Percentiles rank a stretch among this genome's conserved stretches.
These are phyloP conservation scores for Nepenthes mirabilis DNA, from an alignment of 148 eudicot genomes.

Conservation along the genomic window DNA sequence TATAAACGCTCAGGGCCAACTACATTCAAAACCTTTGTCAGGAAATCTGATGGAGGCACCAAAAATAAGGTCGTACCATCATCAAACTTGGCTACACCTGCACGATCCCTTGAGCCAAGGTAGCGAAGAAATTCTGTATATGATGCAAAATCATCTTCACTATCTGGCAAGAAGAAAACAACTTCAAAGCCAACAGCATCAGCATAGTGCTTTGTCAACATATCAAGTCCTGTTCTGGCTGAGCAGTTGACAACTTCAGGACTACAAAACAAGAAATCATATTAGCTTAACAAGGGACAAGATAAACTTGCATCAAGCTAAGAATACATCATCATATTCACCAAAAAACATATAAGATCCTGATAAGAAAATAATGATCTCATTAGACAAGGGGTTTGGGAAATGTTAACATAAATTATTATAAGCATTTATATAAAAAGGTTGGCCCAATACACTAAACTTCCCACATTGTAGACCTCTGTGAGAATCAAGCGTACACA, in stretches of 20 bases:
- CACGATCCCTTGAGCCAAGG: constrained; percentile 66
- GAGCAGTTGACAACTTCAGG: constrained; percentile 81
- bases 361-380: too few species aligned
- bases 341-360: too few species aligned
- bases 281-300: neutral
- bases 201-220: constrained; percentile 71
- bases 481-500: too few species aligned
- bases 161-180: constrained; percentile 86
- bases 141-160: constrained; percentile 84
- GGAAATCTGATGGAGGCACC: constrained; percentile 94
- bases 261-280: constrained; percentile 25
- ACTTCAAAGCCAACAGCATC: constrained; percentile 62
- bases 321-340: neutral
- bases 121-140: constrained; percentile 87
- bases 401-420: too few species aligned
- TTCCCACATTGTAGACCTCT: too few species aligned
- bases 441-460: too few species aligned
- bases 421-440: too few species aligned
- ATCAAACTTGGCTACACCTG: constrained; percentile 87
- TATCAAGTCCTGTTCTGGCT: constrained; percentile 83
- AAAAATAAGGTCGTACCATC: constrained; percentile 89
- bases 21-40: constrained; percentile 56
- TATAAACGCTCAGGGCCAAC: constrained; percentile 75
- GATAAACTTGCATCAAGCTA: neutral
- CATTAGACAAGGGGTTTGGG: too few species aligned